Evolutionary conservation across 352 stramenopile genomes (phyloP), one percentile per base, ranked within the genome.

Genomic region (Peronosclerospora sorghi): DNA sequence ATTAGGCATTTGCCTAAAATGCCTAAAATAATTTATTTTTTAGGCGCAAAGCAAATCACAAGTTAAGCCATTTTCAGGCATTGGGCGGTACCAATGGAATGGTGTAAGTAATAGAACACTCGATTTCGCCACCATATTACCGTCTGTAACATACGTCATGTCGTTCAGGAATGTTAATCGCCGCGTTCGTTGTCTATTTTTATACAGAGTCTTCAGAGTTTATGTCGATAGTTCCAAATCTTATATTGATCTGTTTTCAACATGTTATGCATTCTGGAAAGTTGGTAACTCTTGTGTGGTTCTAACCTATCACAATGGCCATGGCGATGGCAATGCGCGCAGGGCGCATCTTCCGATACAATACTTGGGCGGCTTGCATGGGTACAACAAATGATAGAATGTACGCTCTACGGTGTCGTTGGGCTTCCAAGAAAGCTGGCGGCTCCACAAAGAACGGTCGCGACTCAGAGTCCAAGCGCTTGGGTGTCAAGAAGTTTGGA

Each of bases 401-500:
- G 27, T 87, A 65, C 54, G 54, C 51, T 8, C 21, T 15, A 40
- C 43, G 68, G 32, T 58, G 66, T 21, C 75, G 76, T 18, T 88
- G 71, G 69, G 96, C 96, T 10, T 93, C 77, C 13, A 99, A 99
- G 72, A 98, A 98, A 62, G 87, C 93, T 4, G 95, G 92, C 23
- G 95, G 95, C 30, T 98, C 88, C 21, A 95, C 87, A n/a, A 97
- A 94, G 59, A 99, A 99, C 66, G 95, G 95, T 15, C 77, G 95
- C 41, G 95, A 99, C 64, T 98, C 93, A 12, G 73, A 92, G 54
- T 97, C 95, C 29, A 95, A 97, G 68, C 83, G 95, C 40, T 73
- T 98, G 32, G 95, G 95, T 45, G 81, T 99, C 52, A 99, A 99
- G 69, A 95, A 97, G 41, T 98, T 94, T 59, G 91, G 89, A 49